Conservation (phyloP, 2,329 filamentous ascomycete species). For the Sporothrix pseudoabietina region DNA sequence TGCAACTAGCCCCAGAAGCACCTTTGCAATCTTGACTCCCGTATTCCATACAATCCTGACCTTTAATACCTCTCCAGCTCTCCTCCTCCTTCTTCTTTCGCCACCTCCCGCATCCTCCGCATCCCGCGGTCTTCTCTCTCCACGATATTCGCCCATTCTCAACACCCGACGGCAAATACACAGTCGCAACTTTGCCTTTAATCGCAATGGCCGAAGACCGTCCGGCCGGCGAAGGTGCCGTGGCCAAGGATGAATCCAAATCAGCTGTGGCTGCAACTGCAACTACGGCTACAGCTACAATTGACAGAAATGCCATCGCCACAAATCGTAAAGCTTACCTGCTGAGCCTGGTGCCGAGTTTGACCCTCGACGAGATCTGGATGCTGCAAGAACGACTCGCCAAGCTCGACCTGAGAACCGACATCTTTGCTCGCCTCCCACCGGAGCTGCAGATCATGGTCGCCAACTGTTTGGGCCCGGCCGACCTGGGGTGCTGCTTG, state of each 20-base stretch:
- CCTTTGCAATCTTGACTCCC: not conserved
- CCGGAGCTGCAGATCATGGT: constrained; percentile 34
- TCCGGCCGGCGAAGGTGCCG: not conserved
- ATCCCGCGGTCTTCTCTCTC: not conserved
- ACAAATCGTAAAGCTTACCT: constrained; percentile 30
- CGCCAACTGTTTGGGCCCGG: constrained; percentile 28
- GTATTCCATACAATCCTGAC: no score
- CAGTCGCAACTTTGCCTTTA: not conserved
- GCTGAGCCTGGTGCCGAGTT: constrained; percentile 19
- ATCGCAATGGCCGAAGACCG: constrained; percentile 23
- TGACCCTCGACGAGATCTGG: constrained; percentile 34
- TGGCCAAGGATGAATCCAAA: not conserved
- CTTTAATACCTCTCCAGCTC: not conserved
- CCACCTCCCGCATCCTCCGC: not conserved
- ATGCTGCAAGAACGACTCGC: constrained; percentile 30
- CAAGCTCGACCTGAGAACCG: constrained; percentile 32
- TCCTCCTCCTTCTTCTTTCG: not conserved
- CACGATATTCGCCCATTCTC: not conserved
- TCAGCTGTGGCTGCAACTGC: not conserved
- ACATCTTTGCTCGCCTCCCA: constrained; percentile 33
- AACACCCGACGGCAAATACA: not conserved
- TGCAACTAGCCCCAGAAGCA: not conserved
- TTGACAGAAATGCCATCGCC: not conserved
- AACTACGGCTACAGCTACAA: not conserved
- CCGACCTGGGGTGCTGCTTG: constrained; percentile 33